Conservation (phyloP, 306 rosid species). For the Lupinus albus region DNA sequence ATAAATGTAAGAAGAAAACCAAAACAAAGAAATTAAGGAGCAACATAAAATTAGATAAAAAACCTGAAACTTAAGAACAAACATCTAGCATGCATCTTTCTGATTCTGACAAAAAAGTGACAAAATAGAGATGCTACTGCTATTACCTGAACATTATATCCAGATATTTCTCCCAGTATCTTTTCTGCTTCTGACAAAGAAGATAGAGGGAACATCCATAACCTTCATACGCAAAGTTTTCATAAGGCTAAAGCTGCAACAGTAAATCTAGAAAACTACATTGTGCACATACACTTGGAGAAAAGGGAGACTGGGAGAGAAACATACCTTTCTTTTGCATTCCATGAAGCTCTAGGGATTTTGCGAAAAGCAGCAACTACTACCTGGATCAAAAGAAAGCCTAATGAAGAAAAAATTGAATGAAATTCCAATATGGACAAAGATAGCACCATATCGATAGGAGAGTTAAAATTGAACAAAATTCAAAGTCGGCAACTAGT, state of each 20-base stretch:
- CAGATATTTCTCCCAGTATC: constrained; percentile 54
- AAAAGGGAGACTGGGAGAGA: background rate
- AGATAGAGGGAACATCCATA: constrained; percentile 81
- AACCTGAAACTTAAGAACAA: constrained; percentile 19
- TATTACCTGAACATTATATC: constrained; percentile 70
- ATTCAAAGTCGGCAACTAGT: constrained; percentile 5
- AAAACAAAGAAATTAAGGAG: constrained; percentile 23
- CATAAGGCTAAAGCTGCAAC: constrained; percentile 25
- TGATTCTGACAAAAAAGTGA: constrained; percentile 21
- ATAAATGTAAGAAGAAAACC: constrained; percentile 31
- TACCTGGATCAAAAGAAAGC: constrained; percentile 48
- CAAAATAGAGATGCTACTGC: constrained; percentile 39
- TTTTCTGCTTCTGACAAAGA: constrained; percentile 72
- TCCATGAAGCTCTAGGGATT: constrained; percentile 79
- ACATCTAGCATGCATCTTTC: constrained; percentile 15
- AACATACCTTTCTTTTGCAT: constrained; percentile 72
- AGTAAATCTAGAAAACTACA: constrained; percentile 28
- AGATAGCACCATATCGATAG: constrained; percentile 6
- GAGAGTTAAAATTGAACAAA: constrained; percentile 1
- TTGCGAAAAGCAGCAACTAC: constrained; percentile 63
- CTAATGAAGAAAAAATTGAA: too few relatives aligned
- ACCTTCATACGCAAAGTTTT: constrained; percentile 56
- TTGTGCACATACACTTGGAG: background rate
- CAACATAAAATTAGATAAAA: constrained; percentile 4
- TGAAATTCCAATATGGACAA: constrained; percentile 32